Percentiles rank a stretch among this genome's conserved stretches.
Conservation (phyloP, 2,329 filamentous ascomycete genomes). For the Aspergillus puulaauensis region DNA sequence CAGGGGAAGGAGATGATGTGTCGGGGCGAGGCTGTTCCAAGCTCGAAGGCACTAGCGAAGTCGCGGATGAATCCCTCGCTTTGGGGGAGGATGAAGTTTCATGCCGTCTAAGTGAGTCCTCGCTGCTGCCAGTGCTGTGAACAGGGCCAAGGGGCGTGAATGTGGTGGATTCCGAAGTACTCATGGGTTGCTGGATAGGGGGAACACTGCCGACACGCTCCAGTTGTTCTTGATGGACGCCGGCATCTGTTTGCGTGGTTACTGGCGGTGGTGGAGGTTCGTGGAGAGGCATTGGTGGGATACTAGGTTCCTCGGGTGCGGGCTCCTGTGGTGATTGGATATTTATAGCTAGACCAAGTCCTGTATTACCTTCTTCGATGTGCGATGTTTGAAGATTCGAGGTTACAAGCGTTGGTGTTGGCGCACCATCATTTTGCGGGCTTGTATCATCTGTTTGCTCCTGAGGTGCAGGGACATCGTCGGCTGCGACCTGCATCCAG, state of each 20-base stretch:
- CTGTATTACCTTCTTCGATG: constrained; percentile 30
- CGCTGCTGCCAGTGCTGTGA: constrained; percentile 34
- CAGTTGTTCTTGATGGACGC: not conserved
- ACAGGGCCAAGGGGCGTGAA: constrained; percentile 22
- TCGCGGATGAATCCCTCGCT: constrained; percentile 37
- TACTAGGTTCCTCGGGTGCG: constrained; percentile 24
- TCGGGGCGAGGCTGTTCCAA: constrained; percentile 24
- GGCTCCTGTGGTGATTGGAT: constrained; percentile 32
- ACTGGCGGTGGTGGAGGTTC: constrained; percentile 13
- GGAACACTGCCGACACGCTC: not conserved
- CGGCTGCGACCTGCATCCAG: constrained; percentile 48
- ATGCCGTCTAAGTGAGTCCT: constrained; percentile 34
- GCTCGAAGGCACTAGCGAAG: constrained; percentile 36
- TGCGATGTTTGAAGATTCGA: constrained; percentile 14
- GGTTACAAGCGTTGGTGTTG: constrained; percentile 26
- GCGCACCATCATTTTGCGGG: constrained; percentile 16
- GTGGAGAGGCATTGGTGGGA: constrained; percentile 36
- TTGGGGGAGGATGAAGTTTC: constrained; percentile 30
- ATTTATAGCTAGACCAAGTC: constrained; percentile 48
- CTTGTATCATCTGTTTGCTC: constrained; percentile 19
- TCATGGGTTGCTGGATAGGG: constrained; percentile 15
- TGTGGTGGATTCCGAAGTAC: constrained; percentile 9
- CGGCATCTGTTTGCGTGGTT: constrained; percentile 14
- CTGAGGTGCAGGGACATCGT: constrained; percentile 40
- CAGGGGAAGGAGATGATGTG: constrained; percentile 35